Base-by-base conservation (phyloP, 2,329 filamentous ascomycete genomes). In the Ophioceras dolichostomum region DNA sequence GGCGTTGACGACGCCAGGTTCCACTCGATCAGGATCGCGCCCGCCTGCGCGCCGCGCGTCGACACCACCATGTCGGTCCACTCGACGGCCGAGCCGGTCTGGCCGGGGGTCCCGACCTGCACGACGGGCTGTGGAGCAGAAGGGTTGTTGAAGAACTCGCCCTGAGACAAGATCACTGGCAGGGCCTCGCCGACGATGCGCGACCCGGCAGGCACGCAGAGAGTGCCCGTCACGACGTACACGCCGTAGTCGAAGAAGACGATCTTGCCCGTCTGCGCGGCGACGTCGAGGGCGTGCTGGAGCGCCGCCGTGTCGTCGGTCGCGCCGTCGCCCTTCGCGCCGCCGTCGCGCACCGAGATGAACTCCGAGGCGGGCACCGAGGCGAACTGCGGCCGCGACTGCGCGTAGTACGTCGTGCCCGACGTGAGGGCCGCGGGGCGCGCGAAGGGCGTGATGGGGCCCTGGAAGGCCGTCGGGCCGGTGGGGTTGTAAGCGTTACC, bases 301-400 rank as follows among this genome's bases (percentile, higher is more conserved):
- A 91, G 70, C 12, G 73, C 74, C 7, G 63, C 64, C 1, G 84
- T 88, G 51, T 91, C 85, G 45, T 91, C 84, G 1, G 81, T 79
- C 2, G 55, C 53, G 26, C 83, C 84, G 48, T 91, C 82, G 43
- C 84, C 85, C 49, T 68, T 76, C 39, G 79, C 81, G 27, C 83
- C 82, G 12, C 62, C 64, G 12, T 64, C 64, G 46, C 82, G 83
- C 49, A 84, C 75, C 40, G 76, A 82, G 47, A 84, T 54, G 51
- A 91, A 86, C 6, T 68, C 64, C 2, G 64, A 64, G 2, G 66
- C 65, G 1, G 73, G 59, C 4, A 78, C 49, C 20, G 67, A 56
- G 39, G 76, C 70, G 51, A 91, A 93, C 46, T 84, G 74, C 5
- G 85, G 85, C 65, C 83, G 86, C 46, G 82, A 80, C 14, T 79